Base-by-base conservation (phyloP, 306 rosid genomes). In the Vicia faba region DNA sequence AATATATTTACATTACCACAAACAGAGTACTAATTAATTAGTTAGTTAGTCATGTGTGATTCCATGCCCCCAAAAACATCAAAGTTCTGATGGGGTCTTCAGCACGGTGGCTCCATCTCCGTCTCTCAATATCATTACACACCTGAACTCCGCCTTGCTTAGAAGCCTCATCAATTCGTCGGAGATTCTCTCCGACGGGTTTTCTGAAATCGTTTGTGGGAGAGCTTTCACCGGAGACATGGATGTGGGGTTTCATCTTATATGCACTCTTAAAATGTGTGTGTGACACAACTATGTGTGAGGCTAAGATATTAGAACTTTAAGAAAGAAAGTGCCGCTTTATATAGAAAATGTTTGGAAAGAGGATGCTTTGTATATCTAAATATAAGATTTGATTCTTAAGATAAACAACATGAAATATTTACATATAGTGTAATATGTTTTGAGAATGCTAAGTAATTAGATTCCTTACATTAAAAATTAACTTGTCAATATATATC, bases 61-160 rank as follows among this genome's bases (percentile, higher is more conserved):
- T 73, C 77, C 66, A 73, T 38, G 77, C 69, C 1, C 77, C 77
- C 64, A 81, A 73, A 71, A 81, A 81, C 82, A 81, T 81, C 82
- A 81, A 69, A 29, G 80, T 81, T 77, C 80, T 73, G 1, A 81
- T 69, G 11, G 80, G 80, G 35, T 81, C 82, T 29, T 81, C 82
- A 0, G 28, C 71, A 60, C 49, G 77, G 77, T 65, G 75, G 69
- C 13, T 25, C 70, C 82, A 9, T 40, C 62, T 46, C 13, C 70
- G 35, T 68, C 70, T 72, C 70, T 72, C 76, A 8, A 25, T 8
- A 57, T 67, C 71, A 18, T 36, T 23, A 57, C 3, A 20, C 68
- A 3, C 19, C 4, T 38, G 9, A 44, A 45, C 10, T 57, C 79
- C 63, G 14, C 70, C 62, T 63, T 80, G 65, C 62, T 68, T 75